Percentiles rank a stretch among this genome's conserved stretches.
These are phyloP conservation scores for Colletotrichum coccodes DNA, from an alignment of 2,329 filamentous ascomycete genomes.

Conservation along the genomic window DNA sequence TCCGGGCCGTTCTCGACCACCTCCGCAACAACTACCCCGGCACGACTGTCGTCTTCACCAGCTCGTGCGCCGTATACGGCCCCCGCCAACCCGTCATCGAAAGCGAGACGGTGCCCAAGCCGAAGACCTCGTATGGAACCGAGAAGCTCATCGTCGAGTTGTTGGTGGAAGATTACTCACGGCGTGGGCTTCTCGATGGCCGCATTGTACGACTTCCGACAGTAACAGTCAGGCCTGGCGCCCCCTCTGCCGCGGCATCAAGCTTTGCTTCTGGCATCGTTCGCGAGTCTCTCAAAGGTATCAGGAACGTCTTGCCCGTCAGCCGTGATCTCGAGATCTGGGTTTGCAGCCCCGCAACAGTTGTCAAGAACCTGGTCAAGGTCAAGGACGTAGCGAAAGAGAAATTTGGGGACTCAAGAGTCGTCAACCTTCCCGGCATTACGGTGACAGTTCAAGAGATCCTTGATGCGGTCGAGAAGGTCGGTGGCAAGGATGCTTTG, in stretches of 20 bases:
- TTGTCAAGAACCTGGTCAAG: constrained; percentile 56
- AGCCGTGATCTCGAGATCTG: constrained; percentile 56
- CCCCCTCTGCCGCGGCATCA: constrained; percentile 68
- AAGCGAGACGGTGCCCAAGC: constrained; percentile 58
- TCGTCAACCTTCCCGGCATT: constrained; percentile 63
- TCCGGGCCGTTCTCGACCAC: constrained; percentile 62
- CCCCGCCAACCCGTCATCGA: constrained; percentile 48
- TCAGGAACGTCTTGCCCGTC: constrained; percentile 54
- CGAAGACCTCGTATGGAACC: constrained; percentile 68
- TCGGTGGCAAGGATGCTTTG: constrained; percentile 58
- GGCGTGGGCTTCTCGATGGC: constrained; percentile 66
- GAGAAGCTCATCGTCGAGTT: constrained; percentile 72
- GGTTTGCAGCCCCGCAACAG: constrained; percentile 57
- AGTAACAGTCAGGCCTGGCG: constrained; percentile 68
- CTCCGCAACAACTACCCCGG: constrained; percentile 58
- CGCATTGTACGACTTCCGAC: constrained; percentile 69
- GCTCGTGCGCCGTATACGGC: constrained; percentile 70
- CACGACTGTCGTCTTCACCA: constrained; percentile 66
- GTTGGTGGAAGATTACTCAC: constrained; percentile 61
- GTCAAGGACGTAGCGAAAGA: constrained; percentile 53
- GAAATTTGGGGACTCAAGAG: constrained; percentile 50
- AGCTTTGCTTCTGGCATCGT: constrained; percentile 72
- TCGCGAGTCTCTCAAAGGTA: constrained; percentile 65
- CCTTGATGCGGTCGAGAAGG: constrained; percentile 58
- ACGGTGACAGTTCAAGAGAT: constrained; percentile 65